Percentiles rank a stretch among this genome's conserved stretches.
Conservation (phyloP, 2,329 filamentous ascomycete genomes). For the Chaetothyriales sp. region DNA sequence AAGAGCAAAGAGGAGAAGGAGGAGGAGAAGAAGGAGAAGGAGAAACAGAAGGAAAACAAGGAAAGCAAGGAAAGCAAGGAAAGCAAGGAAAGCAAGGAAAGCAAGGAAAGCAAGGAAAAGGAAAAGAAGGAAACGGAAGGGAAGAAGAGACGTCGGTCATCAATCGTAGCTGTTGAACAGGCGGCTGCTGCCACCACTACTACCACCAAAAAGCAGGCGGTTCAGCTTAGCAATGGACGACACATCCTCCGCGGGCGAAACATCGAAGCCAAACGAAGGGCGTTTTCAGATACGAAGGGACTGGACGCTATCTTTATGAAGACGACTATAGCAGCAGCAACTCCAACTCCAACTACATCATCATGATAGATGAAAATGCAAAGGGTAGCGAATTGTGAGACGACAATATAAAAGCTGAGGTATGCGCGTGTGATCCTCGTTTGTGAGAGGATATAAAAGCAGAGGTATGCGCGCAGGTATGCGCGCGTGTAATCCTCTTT, state of each 20-base stretch:
- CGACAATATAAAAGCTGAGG: too few relatives aligned
- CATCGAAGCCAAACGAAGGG: constrained; percentile 78
- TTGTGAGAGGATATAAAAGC: too few relatives aligned
- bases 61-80: constrained; percentile 1
- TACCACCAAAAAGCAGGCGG: neutral
- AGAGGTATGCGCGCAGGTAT: too few relatives aligned
- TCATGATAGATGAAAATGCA: neutral
- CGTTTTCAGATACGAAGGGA: constrained; percentile 65
- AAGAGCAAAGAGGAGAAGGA: neutral
- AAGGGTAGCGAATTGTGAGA: neutral
- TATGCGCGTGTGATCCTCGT: too few relatives aligned
- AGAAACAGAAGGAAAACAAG: neutral
- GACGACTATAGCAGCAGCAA: neutral
- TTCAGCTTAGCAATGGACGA: constrained; percentile 40
- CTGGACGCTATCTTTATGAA: constrained; percentile 50
- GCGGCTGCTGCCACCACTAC: neutral
- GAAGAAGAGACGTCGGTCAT: constrained; percentile 1
- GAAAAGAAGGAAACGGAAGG: constrained; percentile 4
- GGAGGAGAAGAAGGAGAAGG: neutral
- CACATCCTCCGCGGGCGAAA: constrained; percentile 67
- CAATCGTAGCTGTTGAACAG: neutral
- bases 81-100: neutral
- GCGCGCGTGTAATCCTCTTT: too few relatives aligned
- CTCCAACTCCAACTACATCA: too few relatives aligned
- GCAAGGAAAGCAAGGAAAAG: neutral